A percentile compares a stretch with the other conserved stretches of the same genome.
These are phyloP conservation scores for Scheffersomyces amazonensis DNA, from an alignment of 805 yeast genomes.

Conservation along the genomic window DNA sequence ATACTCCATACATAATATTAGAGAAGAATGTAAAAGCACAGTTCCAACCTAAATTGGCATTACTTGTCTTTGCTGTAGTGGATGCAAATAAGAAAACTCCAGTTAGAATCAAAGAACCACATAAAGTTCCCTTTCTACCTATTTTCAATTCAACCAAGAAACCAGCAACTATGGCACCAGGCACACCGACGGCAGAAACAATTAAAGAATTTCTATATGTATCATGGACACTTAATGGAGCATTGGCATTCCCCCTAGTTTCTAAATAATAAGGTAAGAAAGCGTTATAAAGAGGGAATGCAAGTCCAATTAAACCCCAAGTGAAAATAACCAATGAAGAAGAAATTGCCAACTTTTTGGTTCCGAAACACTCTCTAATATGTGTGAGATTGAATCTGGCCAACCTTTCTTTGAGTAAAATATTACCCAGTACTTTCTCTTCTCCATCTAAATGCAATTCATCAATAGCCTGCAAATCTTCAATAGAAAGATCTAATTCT, in stretches of 20 bases:
- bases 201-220: constrained; percentile 32
- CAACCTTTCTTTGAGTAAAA: constrained; percentile 23
- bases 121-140: constrained; percentile 59
- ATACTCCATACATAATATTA: constrained; percentile 53
- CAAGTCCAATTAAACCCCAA: constrained; percentile 58
- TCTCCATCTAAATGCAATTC: constrained; percentile 9
- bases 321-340: constrained; percentile 39
- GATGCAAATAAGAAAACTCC: constrained; percentile 62
- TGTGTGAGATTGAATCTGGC: constrained; percentile 31
- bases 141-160: constrained; percentile 30
- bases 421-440: constrained; percentile 10
- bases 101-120: constrained; percentile 47
- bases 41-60: constrained; percentile 45
- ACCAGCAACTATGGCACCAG: constrained; percentile 33
- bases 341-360: constrained; percentile 42
- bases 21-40: constrained; percentile 47
- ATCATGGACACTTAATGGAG: constrained; percentile 25
- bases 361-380: constrained; percentile 45
- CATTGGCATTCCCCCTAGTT: constrained; percentile 30
- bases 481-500: constrained; percentile 40
- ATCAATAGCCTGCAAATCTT: constrained; percentile 45
- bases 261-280: constrained; percentile 53
- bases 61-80: constrained; percentile 55
- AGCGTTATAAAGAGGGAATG: constrained; percentile 56
- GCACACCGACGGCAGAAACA: constrained; percentile 29